These are phyloP conservation scores for Eucalyptus cloeziana DNA, from an alignment of 345 rosid species.

Conservation along the genomic window DNA sequence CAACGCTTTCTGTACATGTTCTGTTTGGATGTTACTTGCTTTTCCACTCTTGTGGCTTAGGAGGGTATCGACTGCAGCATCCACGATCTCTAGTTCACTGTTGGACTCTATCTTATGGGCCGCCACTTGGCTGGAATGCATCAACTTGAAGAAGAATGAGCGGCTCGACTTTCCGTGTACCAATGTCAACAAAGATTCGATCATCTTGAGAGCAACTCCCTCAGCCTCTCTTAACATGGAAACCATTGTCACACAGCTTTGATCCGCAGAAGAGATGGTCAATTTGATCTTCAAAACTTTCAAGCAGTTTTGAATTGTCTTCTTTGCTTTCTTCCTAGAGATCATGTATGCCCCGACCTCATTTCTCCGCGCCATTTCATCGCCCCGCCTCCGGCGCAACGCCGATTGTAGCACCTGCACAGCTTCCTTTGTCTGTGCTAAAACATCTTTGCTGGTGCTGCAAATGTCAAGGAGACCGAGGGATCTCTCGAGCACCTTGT, in stretches of 20 bases:
- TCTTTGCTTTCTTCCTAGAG: conserved; percentile 25
- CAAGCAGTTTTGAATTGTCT: conserved; percentile 20
- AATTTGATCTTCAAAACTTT: conserved; percentile 4
- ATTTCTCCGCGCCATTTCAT: background rate
- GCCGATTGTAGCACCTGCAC: conserved; percentile 5
- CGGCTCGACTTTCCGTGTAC: conserved; percentile 13
- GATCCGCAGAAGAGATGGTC: background rate
- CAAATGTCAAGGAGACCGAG: conserved; percentile 8
- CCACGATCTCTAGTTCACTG: conserved; percentile 18
- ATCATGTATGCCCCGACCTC: conserved; percentile 28
- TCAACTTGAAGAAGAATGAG: conserved; percentile 23
- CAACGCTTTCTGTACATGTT: conserved; percentile 2
- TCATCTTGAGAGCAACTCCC: background rate
- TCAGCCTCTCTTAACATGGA: conserved; percentile 15
- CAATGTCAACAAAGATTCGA: conserved; percentile 23
- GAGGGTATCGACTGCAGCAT: conserved; percentile 5
- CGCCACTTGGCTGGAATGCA: conserved; percentile 6
- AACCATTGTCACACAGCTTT: background rate
- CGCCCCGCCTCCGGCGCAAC: conserved; percentile 4
- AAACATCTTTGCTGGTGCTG: conserved; percentile 1
- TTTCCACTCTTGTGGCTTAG: background rate
- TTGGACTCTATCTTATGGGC: background rate
- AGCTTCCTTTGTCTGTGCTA: conserved; percentile 3
- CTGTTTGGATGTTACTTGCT: background rate
- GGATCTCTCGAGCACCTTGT: conserved; percentile 6